Evolutionary conservation across 78 protist genomes (phyloP).

Genomic region (Polysphondylium violaceum): DNA sequence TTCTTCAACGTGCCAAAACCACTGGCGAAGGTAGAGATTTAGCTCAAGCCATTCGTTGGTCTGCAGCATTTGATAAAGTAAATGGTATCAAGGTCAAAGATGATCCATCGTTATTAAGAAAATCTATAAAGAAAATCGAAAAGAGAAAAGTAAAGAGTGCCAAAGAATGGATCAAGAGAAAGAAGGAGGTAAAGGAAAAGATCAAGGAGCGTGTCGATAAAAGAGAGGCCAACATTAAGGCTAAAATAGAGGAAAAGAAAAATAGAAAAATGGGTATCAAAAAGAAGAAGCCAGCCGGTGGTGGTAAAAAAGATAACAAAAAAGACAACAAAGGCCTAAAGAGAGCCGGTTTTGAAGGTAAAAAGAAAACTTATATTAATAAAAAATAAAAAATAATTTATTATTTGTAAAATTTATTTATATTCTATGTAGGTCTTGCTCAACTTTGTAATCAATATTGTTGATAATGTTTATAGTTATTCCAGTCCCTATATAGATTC

Average conservation of each 20-base stretch:
- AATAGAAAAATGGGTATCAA: conserved; percentile 51
- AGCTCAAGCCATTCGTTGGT: conserved; percentile 31
- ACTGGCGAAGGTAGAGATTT: conserved; percentile 55
- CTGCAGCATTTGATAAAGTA: conserved; percentile 63
- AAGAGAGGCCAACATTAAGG: conserved; percentile 68
- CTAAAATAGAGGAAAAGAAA: conserved; percentile 56
- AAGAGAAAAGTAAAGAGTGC: conserved; percentile 48
- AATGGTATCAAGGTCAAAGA: conserved; percentile 70
- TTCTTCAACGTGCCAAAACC: conserved; percentile 10
- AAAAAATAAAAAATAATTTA: conserved; percentile 8
- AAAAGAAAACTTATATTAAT: not conserved
- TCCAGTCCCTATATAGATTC: too few relatives aligned
- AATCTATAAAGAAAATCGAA: conserved; percentile 23
- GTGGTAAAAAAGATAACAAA: not conserved
- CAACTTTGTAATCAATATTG: too few relatives aligned
- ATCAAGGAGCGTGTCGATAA: conserved; percentile 13
- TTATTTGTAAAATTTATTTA: not conserved
- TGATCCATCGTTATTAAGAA: conserved; percentile 24
- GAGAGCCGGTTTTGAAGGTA: conserved; percentile 22
- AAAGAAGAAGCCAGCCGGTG: conserved; percentile 18
- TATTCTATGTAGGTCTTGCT: too few relatives aligned
- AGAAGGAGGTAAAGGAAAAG: conserved; percentile 39
- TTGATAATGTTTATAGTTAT: too few relatives aligned
- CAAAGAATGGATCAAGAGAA: conserved; percentile 55
- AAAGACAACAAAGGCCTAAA: not conserved